Evolutionary conservation across 805 yeast genomes (phyloP).

Genomic region (Ogataea glucozyma): DNA sequence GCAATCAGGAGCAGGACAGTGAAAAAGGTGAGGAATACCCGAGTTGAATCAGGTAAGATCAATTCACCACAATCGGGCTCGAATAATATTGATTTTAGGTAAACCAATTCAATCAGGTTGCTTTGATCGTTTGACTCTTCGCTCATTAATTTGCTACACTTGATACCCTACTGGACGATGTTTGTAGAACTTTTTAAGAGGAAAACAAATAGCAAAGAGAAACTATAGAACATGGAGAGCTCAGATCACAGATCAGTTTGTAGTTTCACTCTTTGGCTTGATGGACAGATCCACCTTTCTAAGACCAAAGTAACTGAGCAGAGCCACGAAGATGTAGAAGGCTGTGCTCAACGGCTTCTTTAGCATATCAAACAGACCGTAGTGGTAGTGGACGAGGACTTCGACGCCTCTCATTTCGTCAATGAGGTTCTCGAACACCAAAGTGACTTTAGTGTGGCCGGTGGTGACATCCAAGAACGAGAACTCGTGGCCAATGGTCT

Average conservation of each 20-base stretch:
- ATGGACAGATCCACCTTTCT: conserved; percentile 45
- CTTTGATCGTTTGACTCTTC: not conserved
- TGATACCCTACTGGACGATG: no score
- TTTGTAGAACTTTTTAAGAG: not conserved
- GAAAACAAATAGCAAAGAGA: conserved; percentile 6
- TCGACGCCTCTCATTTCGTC: conserved; percentile 64
- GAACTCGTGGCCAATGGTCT: conserved; percentile 31
- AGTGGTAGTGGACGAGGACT: conserved; percentile 63
- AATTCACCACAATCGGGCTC: no score
- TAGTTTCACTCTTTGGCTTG: conserved; percentile 15
- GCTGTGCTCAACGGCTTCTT: conserved; percentile 70
- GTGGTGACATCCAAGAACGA: conserved; percentile 71
- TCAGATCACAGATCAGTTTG: not conserved
- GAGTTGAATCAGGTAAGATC: no score
- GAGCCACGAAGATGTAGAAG: conserved; percentile 58
- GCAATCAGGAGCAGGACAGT: conserved; percentile 1
- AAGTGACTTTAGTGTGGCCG: conserved; percentile 76
- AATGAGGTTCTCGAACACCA: conserved; percentile 60
- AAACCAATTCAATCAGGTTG: no score
- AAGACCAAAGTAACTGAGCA: conserved; percentile 53
- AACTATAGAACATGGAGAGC: not conserved
- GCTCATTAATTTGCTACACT: no score
- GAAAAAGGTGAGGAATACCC: not conserved
- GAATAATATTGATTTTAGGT: no score
- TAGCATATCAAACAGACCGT: conserved; percentile 51